Evolutionary conservation across 2,329 filamentous ascomycete species (phyloP).

Genomic region (Chalaropsis ovoidea): DNA sequence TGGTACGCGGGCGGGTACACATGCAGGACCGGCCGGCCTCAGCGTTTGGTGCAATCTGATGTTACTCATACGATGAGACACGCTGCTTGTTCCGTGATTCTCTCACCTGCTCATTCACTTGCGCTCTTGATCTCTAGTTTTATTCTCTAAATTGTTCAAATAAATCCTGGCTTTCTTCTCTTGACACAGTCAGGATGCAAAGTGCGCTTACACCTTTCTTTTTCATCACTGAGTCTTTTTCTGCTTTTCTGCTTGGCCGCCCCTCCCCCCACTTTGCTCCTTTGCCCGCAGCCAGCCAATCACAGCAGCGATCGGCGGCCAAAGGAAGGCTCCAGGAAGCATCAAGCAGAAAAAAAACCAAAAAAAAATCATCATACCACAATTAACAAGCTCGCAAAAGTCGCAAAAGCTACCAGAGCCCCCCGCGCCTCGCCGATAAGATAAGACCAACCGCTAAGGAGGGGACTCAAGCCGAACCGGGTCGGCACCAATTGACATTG

Average conservation of each 20-base stretch:
- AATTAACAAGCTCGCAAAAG: slow-evolving; percentile 1
- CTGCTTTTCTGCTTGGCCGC: not conserved
- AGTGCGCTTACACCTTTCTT: slow-evolving; percentile 25
- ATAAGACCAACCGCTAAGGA: slow-evolving; percentile 15
- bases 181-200: slow-evolving; percentile 13
- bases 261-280: slow-evolving; percentile 1
- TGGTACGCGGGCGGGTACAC: not conserved
- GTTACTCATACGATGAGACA: slow-evolving; percentile 21
- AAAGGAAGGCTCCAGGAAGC: not conserved
- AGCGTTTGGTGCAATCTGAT: slow-evolving; percentile 8
- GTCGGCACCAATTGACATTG: slow-evolving; percentile 8
- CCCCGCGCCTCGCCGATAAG: slow-evolving; percentile 21
- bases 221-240: slow-evolving; percentile 11
- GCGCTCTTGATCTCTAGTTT: too few species aligned
- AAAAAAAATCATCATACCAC: slow-evolving; percentile 10
- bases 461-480: slow-evolving; percentile 3
- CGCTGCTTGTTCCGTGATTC: not conserved
- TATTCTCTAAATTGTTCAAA: not conserved
- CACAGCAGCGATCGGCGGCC: not conserved
- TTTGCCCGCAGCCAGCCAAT: slow-evolving; percentile 13
- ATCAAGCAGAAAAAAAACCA: slow-evolving; percentile 4
- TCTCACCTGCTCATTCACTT: not conserved
- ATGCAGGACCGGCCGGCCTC: not conserved
- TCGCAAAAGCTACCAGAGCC: not conserved
- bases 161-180: not conserved